phyloP scores from a whole-genome alignment of 805 yeast species.

The Metschnikowia koreensis region DNA sequence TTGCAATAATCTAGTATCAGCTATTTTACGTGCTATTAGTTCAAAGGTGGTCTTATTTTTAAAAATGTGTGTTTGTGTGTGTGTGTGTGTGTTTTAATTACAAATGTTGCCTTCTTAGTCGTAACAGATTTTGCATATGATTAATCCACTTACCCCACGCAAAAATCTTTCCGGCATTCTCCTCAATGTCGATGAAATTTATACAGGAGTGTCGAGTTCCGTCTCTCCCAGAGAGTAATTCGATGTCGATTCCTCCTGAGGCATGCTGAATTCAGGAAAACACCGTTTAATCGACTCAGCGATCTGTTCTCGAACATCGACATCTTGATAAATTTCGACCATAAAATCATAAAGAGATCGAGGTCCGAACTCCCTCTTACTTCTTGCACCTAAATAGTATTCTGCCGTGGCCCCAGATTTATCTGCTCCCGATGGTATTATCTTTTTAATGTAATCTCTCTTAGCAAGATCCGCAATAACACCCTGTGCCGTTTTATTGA shows the following conservation, averaged over 20 bases:
- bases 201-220: background rate
- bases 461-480: conserved; percentile 27
- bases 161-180: too few species aligned
- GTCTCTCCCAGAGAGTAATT: conserved; percentile 24
- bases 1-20: too few species aligned
- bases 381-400: conserved; percentile 33
- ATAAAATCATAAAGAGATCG: conserved; percentile 27
- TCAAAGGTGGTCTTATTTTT: too few species aligned
- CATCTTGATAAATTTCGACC: conserved; percentile 16
- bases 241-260: conserved; percentile 16
- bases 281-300: conserved; percentile 21
- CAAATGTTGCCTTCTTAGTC: too few species aligned
- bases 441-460: conserved; percentile 29
- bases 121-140: too few species aligned
- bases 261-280: conserved; percentile 11
- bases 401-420: conserved; percentile 17
- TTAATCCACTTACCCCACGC: too few species aligned
- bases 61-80: too few species aligned
- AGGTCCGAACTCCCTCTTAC: conserved; percentile 34
- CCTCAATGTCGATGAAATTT: background rate
- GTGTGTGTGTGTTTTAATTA: too few species aligned
- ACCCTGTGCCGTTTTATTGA: conserved; percentile 22
- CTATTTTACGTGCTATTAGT: too few species aligned
- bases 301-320: conserved; percentile 22
- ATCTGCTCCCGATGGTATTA: conserved; percentile 15